A percentile compares a stretch with the other conserved stretches of the same genome.
Conservation (phyloP, 768 basidiomycete species). For the Tylopilus felleus region DNA sequence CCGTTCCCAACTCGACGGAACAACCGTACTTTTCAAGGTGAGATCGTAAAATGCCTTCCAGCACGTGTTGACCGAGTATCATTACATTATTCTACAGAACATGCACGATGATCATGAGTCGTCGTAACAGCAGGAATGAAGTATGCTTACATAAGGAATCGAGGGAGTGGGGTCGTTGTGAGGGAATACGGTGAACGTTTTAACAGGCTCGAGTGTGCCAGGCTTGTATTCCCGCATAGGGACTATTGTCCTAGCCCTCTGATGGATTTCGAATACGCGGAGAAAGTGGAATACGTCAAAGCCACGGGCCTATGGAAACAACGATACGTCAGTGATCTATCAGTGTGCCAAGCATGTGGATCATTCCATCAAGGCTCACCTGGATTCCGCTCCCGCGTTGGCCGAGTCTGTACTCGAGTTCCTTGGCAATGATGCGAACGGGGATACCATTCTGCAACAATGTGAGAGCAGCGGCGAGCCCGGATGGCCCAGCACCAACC, state of each 20-base stretch:
- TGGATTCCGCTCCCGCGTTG: constrained; percentile 40
- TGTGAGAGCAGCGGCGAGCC: constrained; percentile 31
- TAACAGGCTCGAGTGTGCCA: constrained; percentile 15
- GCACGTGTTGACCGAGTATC: constrained; percentile 23
- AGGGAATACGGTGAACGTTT: background rate
- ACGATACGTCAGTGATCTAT: background rate
- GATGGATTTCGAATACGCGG: constrained; percentile 36
- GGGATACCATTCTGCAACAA: constrained; percentile 44
- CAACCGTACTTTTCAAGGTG: constrained; percentile 18
- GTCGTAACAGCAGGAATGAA: background rate
- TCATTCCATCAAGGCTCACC: constrained; percentile 21
- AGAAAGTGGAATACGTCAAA: constrained; percentile 43
- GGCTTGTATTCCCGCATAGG: constrained; percentile 24
- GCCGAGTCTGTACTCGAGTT: constrained; percentile 32
- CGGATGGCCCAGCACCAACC: constrained; percentile 30
- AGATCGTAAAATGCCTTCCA: constrained; percentile 29
- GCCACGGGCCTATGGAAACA: constrained; percentile 28
- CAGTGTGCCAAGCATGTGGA: background rate
- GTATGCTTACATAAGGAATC: constrained; percentile 25
- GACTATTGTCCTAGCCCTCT: constrained; percentile 25
- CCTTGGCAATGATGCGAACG: constrained; percentile 52
- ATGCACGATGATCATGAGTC: background rate
- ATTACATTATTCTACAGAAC: constrained; percentile 7
- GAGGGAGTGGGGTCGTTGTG: constrained; percentile 22
- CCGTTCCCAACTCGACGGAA: background rate